Base-by-base conservation (phyloP, 2,329 filamentous ascomycete species). In the Beauveria scarabaeidicola region DNA sequence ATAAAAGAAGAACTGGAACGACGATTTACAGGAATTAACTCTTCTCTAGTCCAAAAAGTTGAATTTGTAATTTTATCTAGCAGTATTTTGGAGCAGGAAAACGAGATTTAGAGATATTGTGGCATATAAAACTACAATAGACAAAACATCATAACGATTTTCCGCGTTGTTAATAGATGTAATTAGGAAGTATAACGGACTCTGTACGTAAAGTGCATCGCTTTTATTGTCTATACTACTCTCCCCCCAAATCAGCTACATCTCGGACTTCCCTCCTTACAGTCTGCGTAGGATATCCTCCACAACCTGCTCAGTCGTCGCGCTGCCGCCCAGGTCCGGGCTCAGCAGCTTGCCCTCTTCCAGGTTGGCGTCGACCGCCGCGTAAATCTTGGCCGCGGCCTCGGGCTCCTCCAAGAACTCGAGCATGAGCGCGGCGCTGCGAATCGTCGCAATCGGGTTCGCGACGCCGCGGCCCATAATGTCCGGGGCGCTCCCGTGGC, bases 401-500 rank as follows among this genome's bases (percentile, higher is more conserved):
- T 83, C 79, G 75, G 91, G 88, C 78, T 96, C 87, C 64, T 91
- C 86, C 64, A 97, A 79, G 76, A 97, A 99, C 80, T 97, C 93
- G 65, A 99, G 81, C 94, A 99, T 97, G 63, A 97, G 81, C 38
- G 89, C 94, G 17, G 91, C 88, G 74, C 89, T 94, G 70, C 94
- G 82, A 64, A 99, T 82, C 10, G 94, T 97, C 40, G 94, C 94
- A 70, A 99, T 95, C 25, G 94, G 94, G 77, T 99, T 99, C 66
- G 94, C 91, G 70, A 99, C 93, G 65, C 87, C 86, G 80, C 88
- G 81, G 66, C 94, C 58, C 83, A 91, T 87, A 65, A 99, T 99
- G 71, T 99, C 94, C 6, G 94, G 94, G 32, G 94, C 94, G 68
- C 88, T 92, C 52, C 94, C 94, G 75, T 99, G 94, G 80, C 94